Evolutionary conservation across 108 stramenopile species (phyloP).

Genomic region (Skeletonema costatum): DNA sequence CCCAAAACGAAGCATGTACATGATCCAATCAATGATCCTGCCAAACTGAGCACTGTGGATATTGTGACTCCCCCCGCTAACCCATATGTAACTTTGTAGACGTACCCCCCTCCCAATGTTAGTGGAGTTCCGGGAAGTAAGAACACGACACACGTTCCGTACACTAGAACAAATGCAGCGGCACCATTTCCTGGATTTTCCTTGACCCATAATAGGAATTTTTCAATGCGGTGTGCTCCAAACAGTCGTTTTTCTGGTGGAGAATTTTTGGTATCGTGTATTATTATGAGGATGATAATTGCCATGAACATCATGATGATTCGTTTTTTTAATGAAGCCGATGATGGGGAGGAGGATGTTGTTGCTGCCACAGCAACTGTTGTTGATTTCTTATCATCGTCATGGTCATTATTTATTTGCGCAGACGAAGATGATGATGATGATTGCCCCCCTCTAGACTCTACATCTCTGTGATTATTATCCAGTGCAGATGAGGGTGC

Average conservation of each 20-base stretch:
- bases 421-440: background rate
- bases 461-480: background rate
- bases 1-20: slow-evolving; percentile 76
- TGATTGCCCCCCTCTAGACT: background rate
- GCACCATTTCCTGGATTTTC: slow-evolving; percentile 33
- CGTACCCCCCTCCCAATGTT: slow-evolving; percentile 75
- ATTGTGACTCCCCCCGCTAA: slow-evolving; percentile 70
- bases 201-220: slow-evolving; percentile 45
- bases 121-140: slow-evolving; percentile 48
- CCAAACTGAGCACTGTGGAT: slow-evolving; percentile 62
- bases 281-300: background rate
- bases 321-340: slow-evolving; percentile 5
- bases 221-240: slow-evolving; percentile 18
- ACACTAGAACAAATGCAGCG: slow-evolving; percentile 37
- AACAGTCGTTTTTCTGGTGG: slow-evolving; percentile 21
- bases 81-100: slow-evolving; percentile 82
- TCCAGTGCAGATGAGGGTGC: background rate
- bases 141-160: slow-evolving; percentile 22
- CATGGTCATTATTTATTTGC: slow-evolving; percentile 4
- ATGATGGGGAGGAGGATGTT: slow-evolving; percentile 8
- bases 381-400: slow-evolving; percentile 2
- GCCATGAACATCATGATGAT: background rate
- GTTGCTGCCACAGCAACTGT: slow-evolving; percentile 5
- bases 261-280: slow-evolving; percentile 14
- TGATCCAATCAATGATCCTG: slow-evolving; percentile 69